Base-by-base conservation (phyloP, 2,329 filamentous ascomycete genomes). In the Pseudonectria buxi region DNA sequence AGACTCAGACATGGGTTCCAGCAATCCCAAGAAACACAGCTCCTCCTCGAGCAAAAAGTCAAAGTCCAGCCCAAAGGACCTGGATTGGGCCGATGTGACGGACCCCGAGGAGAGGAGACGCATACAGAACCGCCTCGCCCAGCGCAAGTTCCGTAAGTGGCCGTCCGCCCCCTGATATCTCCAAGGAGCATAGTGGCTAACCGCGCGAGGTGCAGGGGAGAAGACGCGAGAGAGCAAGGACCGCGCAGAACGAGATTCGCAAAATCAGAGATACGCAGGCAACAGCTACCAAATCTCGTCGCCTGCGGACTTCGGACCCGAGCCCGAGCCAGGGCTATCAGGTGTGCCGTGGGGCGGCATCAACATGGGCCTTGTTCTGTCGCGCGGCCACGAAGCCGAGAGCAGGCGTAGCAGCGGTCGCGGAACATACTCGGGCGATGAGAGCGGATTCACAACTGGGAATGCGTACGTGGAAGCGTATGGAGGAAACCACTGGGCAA, bases 121-220 rank as follows among this genome's bases (percentile, higher is more conserved):
- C 41, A 82, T 87, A 33, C 83, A 88, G 56, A 88, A 88, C 55
- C 74, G 81, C 35, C 74, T 86, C 41, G 83, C 83, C 2, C 83
- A 87, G 52, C 71, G 83, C 46, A 86, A 86, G 50, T 87, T 86
- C 48, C 72, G 83, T 87, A 71, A 53, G 80, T 50, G 11, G 6
- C 27, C 13, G 3, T 14, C 14, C 4, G n/a, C 14, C 3, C 3
- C 10, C 18, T 9, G 10, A 15, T 15, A 13, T 14, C 12, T 10
- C 4, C 6, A 14, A 24, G 25, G 31, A 9, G 6, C 15, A 14
- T 3, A 14, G 6, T 3, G 18, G 13, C 40, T 53, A 31, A 51
- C 36, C 18, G 10, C 15, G 6, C 4, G 10, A 1, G 10, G 6
- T 13, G 10, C 42, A 86, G 83, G 83, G 49, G 81, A 84, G 46